Evolutionary conservation across 306 rosid species (phyloP), one percentile per base, ranked within the genome.

Genomic region (Albizia julibrissin): DNA sequence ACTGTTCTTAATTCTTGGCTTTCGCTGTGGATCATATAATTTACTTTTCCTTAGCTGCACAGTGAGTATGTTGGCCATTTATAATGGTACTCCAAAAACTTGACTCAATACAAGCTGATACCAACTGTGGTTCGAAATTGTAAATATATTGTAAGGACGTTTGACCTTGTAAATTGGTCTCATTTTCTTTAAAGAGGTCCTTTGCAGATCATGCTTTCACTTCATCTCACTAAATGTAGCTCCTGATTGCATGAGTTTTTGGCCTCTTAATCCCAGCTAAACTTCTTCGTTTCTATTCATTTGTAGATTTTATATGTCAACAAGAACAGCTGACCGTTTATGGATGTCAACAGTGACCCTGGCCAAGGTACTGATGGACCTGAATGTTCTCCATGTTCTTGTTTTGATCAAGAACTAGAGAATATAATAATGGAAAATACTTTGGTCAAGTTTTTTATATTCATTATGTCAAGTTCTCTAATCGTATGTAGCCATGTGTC

Each of bases 241-340:
- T 69, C 33, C 34, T 40, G 10, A 42, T 43, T 44, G 37, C 7
- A 70, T 43, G 37, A 42, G 9, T 44, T 24, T 71, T 24, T 24
- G 22, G 8, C 37, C 39, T 5, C 2, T 10, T 43, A 78, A 21
- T 69, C 54, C 68, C 58, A 33, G 50, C 31, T 80, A 24, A 71
- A 54, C 58, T 34, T 76, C 64, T 58, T 77, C 19, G 79, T 77
- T 82, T 58, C 76, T 79, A 68, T 34, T 84, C 37, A 54, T 80
- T 29, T 83, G 13, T 82, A 95, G 99, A 85, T 89, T 91, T 89
- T 79, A 87, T 83, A 84, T 95, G 88, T 93, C 99, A 81, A 91
- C 97, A 79, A 90, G 99, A 83, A 90, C 94, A 67, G 87, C 97
- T 3, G 89, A 95, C 78, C 91, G 87, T 69, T 89, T 87, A 77